phyloP scores from a whole-genome alignment of 345 rosid genomes.

The Murraya paniculata region DNA sequence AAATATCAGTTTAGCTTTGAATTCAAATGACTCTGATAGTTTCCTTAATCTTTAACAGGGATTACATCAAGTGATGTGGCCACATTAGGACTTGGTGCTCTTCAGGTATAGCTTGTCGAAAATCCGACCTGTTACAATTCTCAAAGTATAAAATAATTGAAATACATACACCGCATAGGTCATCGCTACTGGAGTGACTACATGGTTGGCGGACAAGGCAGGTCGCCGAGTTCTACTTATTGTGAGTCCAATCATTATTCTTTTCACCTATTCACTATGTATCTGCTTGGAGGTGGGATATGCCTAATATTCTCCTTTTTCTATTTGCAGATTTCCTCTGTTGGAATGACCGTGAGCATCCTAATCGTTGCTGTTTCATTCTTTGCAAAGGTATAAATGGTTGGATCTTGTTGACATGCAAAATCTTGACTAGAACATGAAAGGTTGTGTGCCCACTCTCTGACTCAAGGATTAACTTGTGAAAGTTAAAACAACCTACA shows the following conservation, averaged over 20 bases:
- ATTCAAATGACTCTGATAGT: slow-evolving; percentile 7
- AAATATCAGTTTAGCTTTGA: neutral
- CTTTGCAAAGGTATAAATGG: slow-evolving; percentile 47
- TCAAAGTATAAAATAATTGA: neutral
- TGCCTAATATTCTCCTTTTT: neutral
- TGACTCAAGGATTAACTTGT: neutral
- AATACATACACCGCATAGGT: slow-evolving; percentile 38
- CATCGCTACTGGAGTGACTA: slow-evolving; percentile 73
- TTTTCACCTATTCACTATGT: neutral
- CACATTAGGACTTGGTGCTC: slow-evolving; percentile 77
- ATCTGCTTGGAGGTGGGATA: neutral
- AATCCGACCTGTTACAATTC: neutral
- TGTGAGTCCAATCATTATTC: slow-evolving; percentile 47
- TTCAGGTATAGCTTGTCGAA: slow-evolving; percentile 59
- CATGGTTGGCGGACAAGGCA: slow-evolving; percentile 83
- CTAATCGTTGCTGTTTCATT: slow-evolving; percentile 74
- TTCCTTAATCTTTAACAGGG: slow-evolving; percentile 46
- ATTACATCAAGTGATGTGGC: slow-evolving; percentile 76
- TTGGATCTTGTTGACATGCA: neutral
- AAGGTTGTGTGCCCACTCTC: too few relatives aligned
- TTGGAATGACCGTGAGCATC: slow-evolving; percentile 83
- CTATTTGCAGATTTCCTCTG: slow-evolving; percentile 58
- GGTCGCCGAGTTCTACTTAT: slow-evolving; percentile 88
- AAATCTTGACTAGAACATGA: too few relatives aligned
- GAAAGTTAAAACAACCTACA: neutral